Base-by-base conservation (phyloP, 1,139 yeast genomes). In the Blastobotrys buckinghamii region DNA sequence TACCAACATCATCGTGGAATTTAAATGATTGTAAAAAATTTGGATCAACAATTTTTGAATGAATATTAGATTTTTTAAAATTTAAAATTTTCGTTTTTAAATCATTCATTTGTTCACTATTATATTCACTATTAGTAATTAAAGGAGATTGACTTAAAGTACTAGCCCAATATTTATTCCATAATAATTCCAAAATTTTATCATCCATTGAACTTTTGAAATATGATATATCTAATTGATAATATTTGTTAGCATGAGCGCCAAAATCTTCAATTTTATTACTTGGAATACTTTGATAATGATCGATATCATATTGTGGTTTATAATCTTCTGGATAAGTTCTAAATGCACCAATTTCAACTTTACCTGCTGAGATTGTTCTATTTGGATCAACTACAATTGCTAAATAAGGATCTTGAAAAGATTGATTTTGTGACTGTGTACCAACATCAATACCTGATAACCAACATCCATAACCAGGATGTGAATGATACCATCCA, bases 381-480 rank as follows among this genome's bases (percentile, higher is more conserved):
- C 82, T 78, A 47, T 80, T 75, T 0, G 97, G 96, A 67, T 89
- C 97, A 47, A 89, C 75, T 6, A 89, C 97, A 42, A 89, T 73
- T 0, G 96, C 97, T 55, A 89, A 70, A 62, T 87, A 89, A 0
- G 97, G 97, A 61, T 89, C 97, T 64, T 89, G 96, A 62, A 81
- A 88, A 52, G 77, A 79, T 65, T 89, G 97, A 62, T 90, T 89
- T 65, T 70, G 90, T 69, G 50, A 73, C 63, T 92, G 96, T 0
- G 97, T 89, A 49, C 85, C 81, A 29, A 89, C 94, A 67, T 89
- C 97, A 44, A 89, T 88, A 16, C 92, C 94, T 53, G 92, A 82
- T 39, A 89, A 68, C 95, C 96, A 85, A 64, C 96, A 86, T 38
- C 97, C 97, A 65, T 89, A 92, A 0, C 97, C 97, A 0, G 97